Conservation (phyloP, 139 green algal species). For the Chlorella sp. region DNA sequence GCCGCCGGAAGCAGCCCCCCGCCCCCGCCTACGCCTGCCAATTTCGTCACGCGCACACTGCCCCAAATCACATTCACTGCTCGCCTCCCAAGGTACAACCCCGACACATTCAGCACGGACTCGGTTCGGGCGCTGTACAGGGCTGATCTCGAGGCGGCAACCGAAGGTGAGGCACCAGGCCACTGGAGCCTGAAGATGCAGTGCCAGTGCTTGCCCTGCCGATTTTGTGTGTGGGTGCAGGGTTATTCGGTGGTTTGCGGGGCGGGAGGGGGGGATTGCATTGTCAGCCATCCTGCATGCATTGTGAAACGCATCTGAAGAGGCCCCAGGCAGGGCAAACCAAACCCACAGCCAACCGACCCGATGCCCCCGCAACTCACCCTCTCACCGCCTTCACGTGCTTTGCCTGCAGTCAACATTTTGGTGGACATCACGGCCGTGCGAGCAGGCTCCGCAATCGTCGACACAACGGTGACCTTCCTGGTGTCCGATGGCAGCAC, state of each 20-base stretch:
- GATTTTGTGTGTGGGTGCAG: too few relatives aligned
- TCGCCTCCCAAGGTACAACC: background rate
- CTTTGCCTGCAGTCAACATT: background rate
- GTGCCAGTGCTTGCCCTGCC: background rate
- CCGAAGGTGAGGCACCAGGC: background rate
- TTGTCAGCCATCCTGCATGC: background rate
- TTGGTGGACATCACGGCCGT: background rate
- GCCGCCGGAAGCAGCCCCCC: too few relatives aligned
- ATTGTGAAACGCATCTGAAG: background rate
- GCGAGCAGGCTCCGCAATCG: background rate
- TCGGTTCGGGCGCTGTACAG: background rate
- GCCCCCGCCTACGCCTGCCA: too few relatives aligned
- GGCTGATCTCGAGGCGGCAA: background rate
- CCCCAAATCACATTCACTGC: background rate
- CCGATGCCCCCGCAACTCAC: background rate
- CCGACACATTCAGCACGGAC: background rate
- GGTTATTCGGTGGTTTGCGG: too few relatives aligned
- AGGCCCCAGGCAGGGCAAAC: background rate
- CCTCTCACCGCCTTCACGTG: background rate
- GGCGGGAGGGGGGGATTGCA: background rate
- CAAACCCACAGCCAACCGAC: background rate
- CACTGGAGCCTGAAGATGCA: too few relatives aligned
- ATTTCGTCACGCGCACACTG: background rate
- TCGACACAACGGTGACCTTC: background rate
- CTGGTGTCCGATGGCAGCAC: background rate